A percentile compares a stretch with the other conserved stretches of the same genome.
Evolutionary conservation across 352 stramenopile species (phyloP).

Genomic region (Phytophthora pluvialis): DNA sequence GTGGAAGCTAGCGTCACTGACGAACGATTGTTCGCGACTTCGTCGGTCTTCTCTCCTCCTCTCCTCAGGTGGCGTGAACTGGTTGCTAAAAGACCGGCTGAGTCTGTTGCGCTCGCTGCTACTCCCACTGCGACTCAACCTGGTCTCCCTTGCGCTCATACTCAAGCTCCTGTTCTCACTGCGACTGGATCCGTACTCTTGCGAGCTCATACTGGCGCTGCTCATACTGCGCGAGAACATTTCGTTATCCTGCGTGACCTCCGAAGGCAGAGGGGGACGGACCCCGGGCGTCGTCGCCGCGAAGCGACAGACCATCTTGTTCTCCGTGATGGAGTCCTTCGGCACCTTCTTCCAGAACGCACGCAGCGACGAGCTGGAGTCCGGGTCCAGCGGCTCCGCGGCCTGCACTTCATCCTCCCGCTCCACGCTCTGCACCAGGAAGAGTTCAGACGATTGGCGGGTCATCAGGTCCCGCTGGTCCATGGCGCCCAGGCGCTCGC

Average conservation of each 20-base stretch:
- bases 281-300: slow-evolving; percentile 1
- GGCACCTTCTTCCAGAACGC: slow-evolving; percentile 69
- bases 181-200: slow-evolving; percentile 25
- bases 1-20: slow-evolving; percentile 37
- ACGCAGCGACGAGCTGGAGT: slow-evolving; percentile 41
- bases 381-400: slow-evolving; percentile 46
- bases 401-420: slow-evolving; percentile 48
- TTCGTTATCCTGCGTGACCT: slow-evolving; percentile 16
- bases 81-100: slow-evolving; percentile 24
- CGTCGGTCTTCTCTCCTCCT: slow-evolving; percentile 8
- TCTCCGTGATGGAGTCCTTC: slow-evolving; percentile 59
- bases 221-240: slow-evolving; percentile 26
- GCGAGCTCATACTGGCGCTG: slow-evolving; percentile 28
- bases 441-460: slow-evolving; percentile 53
- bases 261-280: not conserved
- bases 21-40: slow-evolving; percentile 28
- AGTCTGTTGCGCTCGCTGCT: slow-evolving; percentile 11
- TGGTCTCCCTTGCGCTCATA: slow-evolving; percentile 25
- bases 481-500: slow-evolving; percentile 43
- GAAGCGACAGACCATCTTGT: slow-evolving; percentile 75
- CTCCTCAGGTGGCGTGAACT: slow-evolving; percentile 28
- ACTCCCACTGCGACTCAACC: slow-evolving; percentile 25
- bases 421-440: slow-evolving; percentile 67
- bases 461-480: slow-evolving; percentile 36
- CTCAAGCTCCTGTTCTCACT: slow-evolving; percentile 28